Evolutionary conservation across 2,329 filamentous ascomycete species (phyloP).

Genomic region (Fusarium mexicanum): DNA sequence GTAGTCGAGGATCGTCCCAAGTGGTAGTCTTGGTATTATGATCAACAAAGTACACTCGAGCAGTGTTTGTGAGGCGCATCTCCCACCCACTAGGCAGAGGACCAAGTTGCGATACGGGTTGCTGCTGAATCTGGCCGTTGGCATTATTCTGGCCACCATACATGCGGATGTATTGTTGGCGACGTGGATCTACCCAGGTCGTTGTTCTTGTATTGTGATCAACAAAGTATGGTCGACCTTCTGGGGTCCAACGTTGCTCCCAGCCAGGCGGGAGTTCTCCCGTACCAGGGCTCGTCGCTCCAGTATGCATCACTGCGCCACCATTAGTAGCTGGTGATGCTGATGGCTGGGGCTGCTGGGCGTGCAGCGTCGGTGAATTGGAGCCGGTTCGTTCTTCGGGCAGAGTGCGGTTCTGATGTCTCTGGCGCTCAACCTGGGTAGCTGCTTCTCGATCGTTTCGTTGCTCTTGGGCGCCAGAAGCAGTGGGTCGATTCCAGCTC

Average conservation of each 20-base stretch:
- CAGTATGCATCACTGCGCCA: constrained; percentile 92
- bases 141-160: constrained; percentile 88
- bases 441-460: constrained; percentile 86
- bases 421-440: constrained; percentile 89
- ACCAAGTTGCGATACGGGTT: constrained; percentile 95
- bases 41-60: constrained; percentile 97
- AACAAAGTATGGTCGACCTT: constrained; percentile 95
- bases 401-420: constrained; percentile 94
- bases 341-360: constrained; percentile 56
- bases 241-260: constrained; percentile 96
- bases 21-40: constrained; percentile 99
- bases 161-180: constrained; percentile 98
- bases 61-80: constrained; percentile 98
- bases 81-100: constrained; percentile 98
- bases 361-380: constrained; percentile 83
- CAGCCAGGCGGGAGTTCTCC: constrained; percentile 95
- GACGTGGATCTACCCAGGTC: constrained; percentile 96
- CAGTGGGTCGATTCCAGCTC: constrained; percentile 91
- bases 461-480: constrained; percentile 75
- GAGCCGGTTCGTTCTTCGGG: constrained; percentile 95
- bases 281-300: constrained; percentile 89
- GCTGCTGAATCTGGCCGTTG: constrained; percentile 91
- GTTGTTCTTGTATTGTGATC: constrained; percentile 98
- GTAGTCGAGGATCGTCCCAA: constrained; percentile 96
- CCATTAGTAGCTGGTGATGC: constrained; percentile 54